Conservation (phyloP, 495 filamentous ascomycete genomes). For the Cercophora scortea region DNA sequence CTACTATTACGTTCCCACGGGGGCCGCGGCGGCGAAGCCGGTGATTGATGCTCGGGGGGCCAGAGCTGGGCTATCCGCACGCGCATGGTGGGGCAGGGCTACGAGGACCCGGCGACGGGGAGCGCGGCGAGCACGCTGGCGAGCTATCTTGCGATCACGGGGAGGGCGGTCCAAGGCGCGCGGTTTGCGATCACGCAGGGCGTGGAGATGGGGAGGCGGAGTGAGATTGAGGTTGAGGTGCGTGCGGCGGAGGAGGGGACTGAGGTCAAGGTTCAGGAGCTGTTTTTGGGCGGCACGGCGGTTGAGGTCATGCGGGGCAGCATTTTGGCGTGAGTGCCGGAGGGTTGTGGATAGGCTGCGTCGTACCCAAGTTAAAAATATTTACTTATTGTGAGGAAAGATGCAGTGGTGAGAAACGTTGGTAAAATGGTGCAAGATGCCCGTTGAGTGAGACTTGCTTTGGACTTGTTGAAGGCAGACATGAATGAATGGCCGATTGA, state of each 20-base stretch:
- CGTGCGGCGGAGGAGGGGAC: constrained; percentile 28
- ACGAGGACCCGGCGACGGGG: constrained; percentile 66
- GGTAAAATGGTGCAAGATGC: too few relatives aligned
- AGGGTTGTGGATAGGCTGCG: too few relatives aligned
- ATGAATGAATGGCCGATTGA: too few relatives aligned
- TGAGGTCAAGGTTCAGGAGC: constrained; percentile 33
- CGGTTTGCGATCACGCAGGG: constrained; percentile 59
- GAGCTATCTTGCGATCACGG: constrained; percentile 48
- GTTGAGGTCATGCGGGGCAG: constrained; percentile 52
- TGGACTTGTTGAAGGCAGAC: too few relatives aligned
- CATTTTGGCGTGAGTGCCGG: background rate
- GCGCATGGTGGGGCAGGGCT: constrained; percentile 48
- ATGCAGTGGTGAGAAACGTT: too few relatives aligned
- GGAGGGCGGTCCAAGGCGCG: constrained; percentile 19
- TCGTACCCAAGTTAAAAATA: too few relatives aligned
- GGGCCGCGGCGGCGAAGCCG: constrained; percentile 1
- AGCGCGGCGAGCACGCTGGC: constrained; percentile 52
- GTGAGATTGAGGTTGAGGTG: constrained; percentile 42
- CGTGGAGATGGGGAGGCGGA: constrained; percentile 69
- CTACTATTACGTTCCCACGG: constrained; percentile 48
- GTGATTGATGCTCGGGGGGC: constrained; percentile 6
- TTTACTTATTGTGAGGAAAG: too few relatives aligned
- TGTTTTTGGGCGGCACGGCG: constrained; percentile 49
- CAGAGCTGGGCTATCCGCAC: constrained; percentile 17
- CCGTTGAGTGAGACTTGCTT: too few relatives aligned